These are phyloP conservation scores for Aspergillus incahuasiensis DNA, from an alignment of 495 filamentous ascomycete species.

Conservation along the genomic window DNA sequence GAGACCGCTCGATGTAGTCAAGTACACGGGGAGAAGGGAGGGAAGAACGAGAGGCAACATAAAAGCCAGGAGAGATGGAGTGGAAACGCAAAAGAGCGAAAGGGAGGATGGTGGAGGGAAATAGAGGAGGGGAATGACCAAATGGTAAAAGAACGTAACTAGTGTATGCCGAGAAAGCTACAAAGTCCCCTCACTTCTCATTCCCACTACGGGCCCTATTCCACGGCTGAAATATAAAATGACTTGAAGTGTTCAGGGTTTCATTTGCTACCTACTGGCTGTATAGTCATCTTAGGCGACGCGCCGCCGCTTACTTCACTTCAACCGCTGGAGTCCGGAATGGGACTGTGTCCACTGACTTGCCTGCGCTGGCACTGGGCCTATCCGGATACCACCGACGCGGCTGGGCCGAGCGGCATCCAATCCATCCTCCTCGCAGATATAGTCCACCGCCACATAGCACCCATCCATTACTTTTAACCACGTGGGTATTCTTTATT, in stretches of 20 bases:
- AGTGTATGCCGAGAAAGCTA: too few species aligned
- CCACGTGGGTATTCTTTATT: neutral
- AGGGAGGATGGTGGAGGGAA: too few species aligned
- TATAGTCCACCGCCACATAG: neutral
- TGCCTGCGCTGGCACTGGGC: neutral
- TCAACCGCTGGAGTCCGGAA: neutral
- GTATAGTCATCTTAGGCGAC: neutral
- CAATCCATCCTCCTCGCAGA: neutral
- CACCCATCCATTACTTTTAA: neutral
- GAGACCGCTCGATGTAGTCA: too few species aligned
- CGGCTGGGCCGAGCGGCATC: neutral
- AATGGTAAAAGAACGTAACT: too few species aligned
- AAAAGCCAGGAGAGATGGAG: too few species aligned
- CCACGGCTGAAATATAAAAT: too few species aligned
- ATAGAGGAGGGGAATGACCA: too few species aligned
- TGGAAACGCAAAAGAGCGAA: too few species aligned
- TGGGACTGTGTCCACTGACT: neutral
- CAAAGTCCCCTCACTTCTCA: too few species aligned
- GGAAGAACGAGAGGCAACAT: too few species aligned
- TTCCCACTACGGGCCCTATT: too few species aligned
- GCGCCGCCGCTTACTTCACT: neutral
- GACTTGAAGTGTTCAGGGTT: neutral
- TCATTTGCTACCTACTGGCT: conserved; percentile 1
- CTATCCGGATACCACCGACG: neutral
- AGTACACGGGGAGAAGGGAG: too few species aligned